phyloP scores from a whole-genome alignment of 202 grass and related monocot species.

The Panicum hallii region DNA sequence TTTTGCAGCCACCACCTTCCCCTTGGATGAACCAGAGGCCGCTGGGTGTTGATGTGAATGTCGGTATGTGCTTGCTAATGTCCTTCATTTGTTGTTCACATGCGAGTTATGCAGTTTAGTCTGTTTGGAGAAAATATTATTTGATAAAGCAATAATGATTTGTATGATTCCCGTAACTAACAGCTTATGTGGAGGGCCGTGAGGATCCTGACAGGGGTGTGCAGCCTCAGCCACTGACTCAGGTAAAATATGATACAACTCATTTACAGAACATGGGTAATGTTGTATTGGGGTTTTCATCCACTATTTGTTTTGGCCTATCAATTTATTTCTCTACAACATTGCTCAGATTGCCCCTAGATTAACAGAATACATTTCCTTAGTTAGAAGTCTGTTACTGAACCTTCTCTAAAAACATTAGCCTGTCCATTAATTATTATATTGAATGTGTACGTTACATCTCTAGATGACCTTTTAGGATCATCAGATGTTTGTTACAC shows the following conservation, averaged over 20 bases:
- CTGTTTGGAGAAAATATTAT: slow-evolving; percentile 10
- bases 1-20: slow-evolving; percentile 75
- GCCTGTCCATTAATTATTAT: background rate
- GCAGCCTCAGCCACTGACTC: slow-evolving; percentile 66
- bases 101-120: slow-evolving; percentile 5
- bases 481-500: background rate
- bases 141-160: slow-evolving; percentile 24
- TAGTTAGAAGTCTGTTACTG: slow-evolving; percentile 13
- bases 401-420: background rate
- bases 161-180: slow-evolving; percentile 7
- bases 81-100: background rate
- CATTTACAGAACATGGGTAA: slow-evolving; percentile 13
- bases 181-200: slow-evolving; percentile 89
- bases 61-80: slow-evolving; percentile 65
- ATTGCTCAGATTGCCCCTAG: background rate
- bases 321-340: background rate
- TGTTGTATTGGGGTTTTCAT: slow-evolving; percentile 9
- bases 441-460: background rate
- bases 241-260: slow-evolving; percentile 55
- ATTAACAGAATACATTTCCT: background rate
- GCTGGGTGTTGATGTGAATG: slow-evolving; percentile 93
- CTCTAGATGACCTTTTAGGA: background rate
- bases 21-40: slow-evolving; percentile 87
- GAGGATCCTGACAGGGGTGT: slow-evolving; percentile 73
- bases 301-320: background rate